Evolutionary conservation across 139 green algal genomes (phyloP), one percentile per base, ranked within the genome.

Genomic region (Micromonas pusilla): DNA sequence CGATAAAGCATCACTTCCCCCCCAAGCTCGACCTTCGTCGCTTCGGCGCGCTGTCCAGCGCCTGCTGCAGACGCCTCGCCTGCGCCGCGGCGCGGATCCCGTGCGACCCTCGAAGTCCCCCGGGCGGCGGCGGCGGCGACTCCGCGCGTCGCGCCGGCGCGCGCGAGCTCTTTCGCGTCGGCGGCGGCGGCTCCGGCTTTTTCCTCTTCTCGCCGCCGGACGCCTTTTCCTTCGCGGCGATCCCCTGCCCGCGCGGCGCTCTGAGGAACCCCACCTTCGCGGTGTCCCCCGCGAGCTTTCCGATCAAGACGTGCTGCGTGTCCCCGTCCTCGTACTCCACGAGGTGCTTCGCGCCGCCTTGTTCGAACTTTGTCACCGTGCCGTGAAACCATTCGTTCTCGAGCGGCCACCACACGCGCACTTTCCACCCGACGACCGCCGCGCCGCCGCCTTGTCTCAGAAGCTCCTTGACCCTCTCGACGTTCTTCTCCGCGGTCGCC

Each of bases 341-440:
- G 19, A 5, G 19, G 60, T 68, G 60, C 60, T 16, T 25, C n/a
- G 5, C 25, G 13, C 13, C 25, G 5, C 6, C 16, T 28, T 9
- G 13, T 9, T 68, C 60, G 60, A 68, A 68, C 6, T 19, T 28
- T 32, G 60, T 19, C 60, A 68, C 60, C 19, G 13, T 28, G 25
- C 60, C 60, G 25, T 30, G 60, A 68, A 36, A 68, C 60, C 60
- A 68, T 19, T 25, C 9, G 6, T 9, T 16, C 16, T 36, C n/a
- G 19, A 16, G 19, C 60, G 60, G 60, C 60, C 60, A 68, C 60
- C 60, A 68, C 60, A 68, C 60, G 19, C 60, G 60, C 16, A 68
- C 60, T 28, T 28, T 25, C 60, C 60, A 68, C 19, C 60, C 60
- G 60, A 68, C 60, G 25, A 32, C 60, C 60, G 45, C 45, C 9